Evolutionary conservation across 106 monocot species (phyloP), one percentile per base, ranked within the genome.

Genomic region (Posidonia australis): DNA sequence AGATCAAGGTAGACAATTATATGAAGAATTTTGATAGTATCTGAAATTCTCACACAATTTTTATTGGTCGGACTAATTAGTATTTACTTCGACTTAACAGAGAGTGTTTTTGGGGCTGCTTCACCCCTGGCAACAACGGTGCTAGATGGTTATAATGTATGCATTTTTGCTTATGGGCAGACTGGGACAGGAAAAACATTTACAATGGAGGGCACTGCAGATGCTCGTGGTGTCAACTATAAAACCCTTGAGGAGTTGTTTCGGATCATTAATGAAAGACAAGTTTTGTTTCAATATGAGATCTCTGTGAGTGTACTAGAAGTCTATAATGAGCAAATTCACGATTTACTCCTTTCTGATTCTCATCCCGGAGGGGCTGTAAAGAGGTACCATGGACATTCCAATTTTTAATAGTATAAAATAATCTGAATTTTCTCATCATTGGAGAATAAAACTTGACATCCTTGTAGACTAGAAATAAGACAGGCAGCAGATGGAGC

Each of bases 161-260:
- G 88, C 77, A 93, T 93, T 68, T 93, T 93, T 77, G 92, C 92
- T 44, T 93, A 88, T 68, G 92, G 92, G 22, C 92, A 93, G 48
- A 93, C 92, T 2, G 92, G 88, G 30, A 93, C 89, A 5, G 89
- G 93, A 9, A 93, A 93, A 79, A 89, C 93, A 29, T 93, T 89
- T 58, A 93, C 93, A 28, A 93, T 93, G 93, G 89, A 93, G 74
- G 93, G 93, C 21, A 89, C 83, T 30, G 68, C 73, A 68, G 83
- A 64, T 46, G 83, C 68, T 29, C 85, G 93, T 70, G 93, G 93
- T 43, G 86, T 93, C 29, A 93, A 93, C 54, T 93, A 81, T 61
- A 83, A 86, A 68, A 93, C 83, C 20, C 79, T 93, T 10, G 81
- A 93, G 57, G 86, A 93, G 64, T 70, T 93, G 28, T 93, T 93